A percentile compares a stretch with the other conserved stretches of the same genome.
phyloP scores from a whole-genome alignment of 805 yeast species.

The Lipomyces orientalis region DNA sequence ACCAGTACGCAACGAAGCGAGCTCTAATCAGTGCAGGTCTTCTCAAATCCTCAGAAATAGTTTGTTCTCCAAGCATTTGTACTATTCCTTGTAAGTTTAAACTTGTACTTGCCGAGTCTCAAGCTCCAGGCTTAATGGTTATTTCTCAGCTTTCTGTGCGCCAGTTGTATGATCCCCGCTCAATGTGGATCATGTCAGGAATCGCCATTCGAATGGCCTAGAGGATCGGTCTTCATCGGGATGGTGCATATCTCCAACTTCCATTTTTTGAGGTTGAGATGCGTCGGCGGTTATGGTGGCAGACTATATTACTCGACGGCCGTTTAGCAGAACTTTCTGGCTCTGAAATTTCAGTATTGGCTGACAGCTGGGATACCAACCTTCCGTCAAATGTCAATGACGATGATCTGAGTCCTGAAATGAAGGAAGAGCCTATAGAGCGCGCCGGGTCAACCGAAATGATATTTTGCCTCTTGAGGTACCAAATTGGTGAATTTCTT shows the following conservation, averaged over 20 bases:
- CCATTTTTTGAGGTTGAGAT: neutral
- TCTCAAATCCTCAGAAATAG: neutral
- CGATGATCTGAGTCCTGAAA: neutral
- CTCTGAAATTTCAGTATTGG: neutral
- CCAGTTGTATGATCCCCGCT: neutral
- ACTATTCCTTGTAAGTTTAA: neutral
- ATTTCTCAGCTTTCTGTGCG: no score
- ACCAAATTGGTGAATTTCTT: neutral
- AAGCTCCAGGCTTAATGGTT: no score
- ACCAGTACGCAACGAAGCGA: neutral
- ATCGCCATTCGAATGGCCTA: neutral
- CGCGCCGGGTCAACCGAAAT: neutral
- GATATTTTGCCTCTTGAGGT: neutral
- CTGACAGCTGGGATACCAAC: neutral
- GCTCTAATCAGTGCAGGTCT: neutral
- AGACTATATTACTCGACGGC: neutral
- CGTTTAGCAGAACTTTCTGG: neutral
- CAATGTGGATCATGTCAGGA: neutral
- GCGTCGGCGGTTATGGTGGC: conserved; percentile 9
- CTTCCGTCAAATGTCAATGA: neutral
- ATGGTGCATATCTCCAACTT: neutral
- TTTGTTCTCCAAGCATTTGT: neutral
- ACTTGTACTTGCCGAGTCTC: neutral
- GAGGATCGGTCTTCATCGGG: neutral
- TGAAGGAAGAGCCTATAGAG: neutral